Conservation (phyloP, 306 rosid genomes). For the Citrullus amarus region DNA sequence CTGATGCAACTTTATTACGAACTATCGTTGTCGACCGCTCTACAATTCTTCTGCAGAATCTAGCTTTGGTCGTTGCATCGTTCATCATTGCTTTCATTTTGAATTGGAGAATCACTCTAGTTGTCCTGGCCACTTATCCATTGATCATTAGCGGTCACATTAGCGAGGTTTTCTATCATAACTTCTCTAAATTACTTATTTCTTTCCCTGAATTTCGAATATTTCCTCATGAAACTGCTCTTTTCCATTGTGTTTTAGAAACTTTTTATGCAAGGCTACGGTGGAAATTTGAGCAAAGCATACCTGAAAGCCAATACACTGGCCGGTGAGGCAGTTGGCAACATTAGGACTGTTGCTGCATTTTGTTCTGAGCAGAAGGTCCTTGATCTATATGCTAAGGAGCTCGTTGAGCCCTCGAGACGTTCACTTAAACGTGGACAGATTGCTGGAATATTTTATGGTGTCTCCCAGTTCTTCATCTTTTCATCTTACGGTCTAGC, state of each 20-base stretch:
- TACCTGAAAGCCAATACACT: constrained; percentile 89
- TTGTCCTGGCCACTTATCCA: constrained; percentile 86
- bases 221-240: neutral
- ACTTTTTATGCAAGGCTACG: constrained; percentile 89
- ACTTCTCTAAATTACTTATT: constrained; percentile 6
- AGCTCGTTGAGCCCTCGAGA: constrained; percentile 72
- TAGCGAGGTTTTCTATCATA: constrained; percentile 48
- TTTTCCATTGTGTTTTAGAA: constrained; percentile 40
- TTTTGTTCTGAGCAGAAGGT: constrained; percentile 86
- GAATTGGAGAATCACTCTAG: constrained; percentile 92
- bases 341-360: constrained; percentile 87
- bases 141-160: constrained; percentile 85
- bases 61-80: constrained; percentile 70
- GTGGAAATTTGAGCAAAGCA: constrained; percentile 98
- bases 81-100: constrained; percentile 75
- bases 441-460: constrained; percentile 84
- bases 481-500: constrained; percentile 93
- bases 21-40: constrained; percentile 82
- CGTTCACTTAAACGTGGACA: constrained; percentile 73
- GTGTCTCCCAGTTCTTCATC: constrained; percentile 86
- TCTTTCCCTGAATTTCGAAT: neutral
- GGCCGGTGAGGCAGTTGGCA: constrained; percentile 96
- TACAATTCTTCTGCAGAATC: constrained; percentile 70
- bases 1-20: constrained; percentile 64
- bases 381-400: constrained; percentile 59